A percentile compares a stretch with the other conserved stretches of the same genome.
Evolutionary conservation across 306 rosid genomes (phyloP).

Genomic region (Glycyrrhiza uralensis): DNA sequence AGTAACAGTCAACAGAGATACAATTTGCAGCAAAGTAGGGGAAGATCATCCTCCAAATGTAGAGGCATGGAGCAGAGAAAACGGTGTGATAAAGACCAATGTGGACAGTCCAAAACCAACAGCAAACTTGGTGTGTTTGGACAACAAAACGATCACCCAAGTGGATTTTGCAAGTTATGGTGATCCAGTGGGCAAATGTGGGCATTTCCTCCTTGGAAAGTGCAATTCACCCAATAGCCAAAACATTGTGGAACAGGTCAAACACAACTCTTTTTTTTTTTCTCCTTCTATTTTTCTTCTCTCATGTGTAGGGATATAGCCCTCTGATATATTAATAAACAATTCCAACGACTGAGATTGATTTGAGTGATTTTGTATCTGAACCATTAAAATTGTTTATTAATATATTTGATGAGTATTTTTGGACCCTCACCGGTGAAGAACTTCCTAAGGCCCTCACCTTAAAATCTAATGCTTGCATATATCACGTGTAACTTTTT

Average conservation of each 20-base stretch:
- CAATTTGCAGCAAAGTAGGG: slow-evolving; percentile 16
- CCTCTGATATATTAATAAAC: too few relatives aligned
- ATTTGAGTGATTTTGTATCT: too few relatives aligned
- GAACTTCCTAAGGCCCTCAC: too few relatives aligned
- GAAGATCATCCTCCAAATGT: slow-evolving; percentile 18
- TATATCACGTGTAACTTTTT: not conserved
- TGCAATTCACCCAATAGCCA: slow-evolving; percentile 9
- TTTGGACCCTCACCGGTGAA: too few relatives aligned
- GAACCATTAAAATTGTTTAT: too few relatives aligned
- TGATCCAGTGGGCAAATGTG: not conserved
- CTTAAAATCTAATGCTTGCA: too few relatives aligned
- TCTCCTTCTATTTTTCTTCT: not conserved
- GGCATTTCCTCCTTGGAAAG: slow-evolving; percentile 8
- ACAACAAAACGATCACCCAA: not conserved
- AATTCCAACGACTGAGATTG: too few relatives aligned
- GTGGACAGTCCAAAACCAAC: slow-evolving; percentile 8
- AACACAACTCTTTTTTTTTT: not conserved
- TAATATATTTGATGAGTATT: too few relatives aligned
- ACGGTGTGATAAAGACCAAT: not conserved
- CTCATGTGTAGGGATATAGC: too few relatives aligned
- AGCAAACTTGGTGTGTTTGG: not conserved
- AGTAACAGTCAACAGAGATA: slow-evolving; percentile 9
- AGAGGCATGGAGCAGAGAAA: not conserved
- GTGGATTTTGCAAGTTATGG: slow-evolving; percentile 15
- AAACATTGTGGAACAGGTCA: slow-evolving; percentile 16